These are phyloP conservation scores for Chiua virens DNA, from an alignment of 768 basidiomycete genomes.

Conservation along the genomic window DNA sequence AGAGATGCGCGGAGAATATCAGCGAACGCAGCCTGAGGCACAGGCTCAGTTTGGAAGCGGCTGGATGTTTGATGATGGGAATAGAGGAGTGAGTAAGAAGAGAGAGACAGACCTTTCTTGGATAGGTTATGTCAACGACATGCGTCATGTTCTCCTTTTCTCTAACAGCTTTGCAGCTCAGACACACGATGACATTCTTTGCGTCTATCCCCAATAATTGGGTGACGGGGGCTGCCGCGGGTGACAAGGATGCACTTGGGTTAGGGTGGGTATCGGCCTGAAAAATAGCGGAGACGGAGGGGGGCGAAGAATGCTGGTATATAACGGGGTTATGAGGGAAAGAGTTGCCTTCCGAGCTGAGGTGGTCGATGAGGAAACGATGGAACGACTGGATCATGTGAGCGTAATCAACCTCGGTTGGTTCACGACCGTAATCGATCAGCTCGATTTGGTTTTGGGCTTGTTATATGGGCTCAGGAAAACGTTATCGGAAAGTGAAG, in stretches of 20 bases:
- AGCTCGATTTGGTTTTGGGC: constrained; percentile 81
- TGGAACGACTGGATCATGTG: constrained; percentile 95
- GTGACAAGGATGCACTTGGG: constrained; percentile 18
- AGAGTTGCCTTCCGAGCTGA: constrained; percentile 70
- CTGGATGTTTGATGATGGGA: constrained; percentile 19
- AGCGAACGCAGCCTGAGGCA: constrained; percentile 52
- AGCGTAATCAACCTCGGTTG: constrained; percentile 72
- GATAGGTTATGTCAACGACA: constrained; percentile 84
- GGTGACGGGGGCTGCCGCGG: constrained; percentile 70
- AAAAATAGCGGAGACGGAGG: constrained; percentile 5
- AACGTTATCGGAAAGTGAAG: too few relatives aligned
- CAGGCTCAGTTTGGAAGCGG: constrained; percentile 37
- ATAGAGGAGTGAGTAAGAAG: neutral
- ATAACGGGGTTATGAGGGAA: constrained; percentile 62
- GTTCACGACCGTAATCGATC: constrained; percentile 83
- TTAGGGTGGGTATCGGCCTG: constrained; percentile 20
- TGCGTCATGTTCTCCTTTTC: constrained; percentile 82
- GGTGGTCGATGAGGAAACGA: constrained; percentile 86
- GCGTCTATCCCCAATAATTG: constrained; percentile 84
- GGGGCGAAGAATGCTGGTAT: constrained; percentile 28
- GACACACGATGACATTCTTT: constrained; percentile 72
- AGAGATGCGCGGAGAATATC: constrained; percentile 74
- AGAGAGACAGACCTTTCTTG: constrained; percentile 61
- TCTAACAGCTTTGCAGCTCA: constrained; percentile 66
- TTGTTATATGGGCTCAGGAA: constrained; percentile 22